These are phyloP conservation scores for Hanseniaspora gamundiae DNA, from an alignment of 1,139 yeast species.

Conservation along the genomic window DNA sequence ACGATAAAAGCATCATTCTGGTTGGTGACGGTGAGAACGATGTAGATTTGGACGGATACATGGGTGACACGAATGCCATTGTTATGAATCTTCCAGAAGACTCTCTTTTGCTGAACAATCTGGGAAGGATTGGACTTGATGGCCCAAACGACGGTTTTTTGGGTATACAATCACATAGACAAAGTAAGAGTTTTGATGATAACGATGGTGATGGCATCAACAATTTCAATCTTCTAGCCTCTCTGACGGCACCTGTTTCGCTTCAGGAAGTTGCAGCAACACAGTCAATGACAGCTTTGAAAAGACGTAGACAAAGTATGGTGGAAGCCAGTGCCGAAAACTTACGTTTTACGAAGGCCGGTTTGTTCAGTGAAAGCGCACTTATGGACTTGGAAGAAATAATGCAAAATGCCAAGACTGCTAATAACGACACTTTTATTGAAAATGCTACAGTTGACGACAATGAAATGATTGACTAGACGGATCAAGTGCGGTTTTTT, in stretches of 20 bases:
- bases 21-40: not conserved
- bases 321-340: slow-evolving; percentile 72
- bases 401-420: slow-evolving; percentile 6
- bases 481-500: too few relatives aligned
- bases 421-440: not conserved
- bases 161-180: not conserved
- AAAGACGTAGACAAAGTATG: slow-evolving; percentile 45
- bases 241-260: slow-evolving; percentile 24
- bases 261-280: slow-evolving; percentile 5
- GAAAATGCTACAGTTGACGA: too few relatives aligned
- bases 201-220: slow-evolving; percentile 13
- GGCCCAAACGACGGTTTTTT: slow-evolving; percentile 16
- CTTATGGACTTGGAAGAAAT: slow-evolving; percentile 58
- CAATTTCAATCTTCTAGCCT: slow-evolving; percentile 23
- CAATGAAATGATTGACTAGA: too few relatives aligned
- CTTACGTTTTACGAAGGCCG: slow-evolving; percentile 57
- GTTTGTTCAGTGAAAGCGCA: slow-evolving; percentile 62
- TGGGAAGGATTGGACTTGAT: slow-evolving; percentile 19
- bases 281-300: slow-evolving; percentile 11
- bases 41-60: not conserved
- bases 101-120: not conserved
- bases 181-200: slow-evolving; percentile 8
- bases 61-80: not conserved
- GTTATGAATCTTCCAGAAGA: not conserved
- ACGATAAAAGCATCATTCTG: not conserved